Evolutionary conservation across 352 stramenopile species (phyloP), one percentile per base, ranked within the genome.

Genomic region (Pythium apleroticum): DNA sequence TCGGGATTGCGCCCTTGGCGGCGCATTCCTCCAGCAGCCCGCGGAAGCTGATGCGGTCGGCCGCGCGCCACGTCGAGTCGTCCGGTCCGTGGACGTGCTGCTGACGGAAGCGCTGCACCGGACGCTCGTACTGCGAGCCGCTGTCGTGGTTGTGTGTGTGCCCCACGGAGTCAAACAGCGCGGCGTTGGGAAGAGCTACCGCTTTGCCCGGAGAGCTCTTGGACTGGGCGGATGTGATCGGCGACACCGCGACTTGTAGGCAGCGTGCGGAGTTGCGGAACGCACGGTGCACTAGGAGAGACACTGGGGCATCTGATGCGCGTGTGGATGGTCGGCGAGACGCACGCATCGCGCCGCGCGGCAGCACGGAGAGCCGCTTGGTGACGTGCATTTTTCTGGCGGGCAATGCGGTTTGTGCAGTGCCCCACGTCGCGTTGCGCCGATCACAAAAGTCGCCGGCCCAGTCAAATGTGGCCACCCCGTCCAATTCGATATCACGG

Each of bases 41-140:
- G 46, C 72, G 75, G 67, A 92, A 90, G 28, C 78, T 86, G 65
- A 63, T 60, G 54, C 81, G 76, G 54, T 92, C 80, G 75, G 89
- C 61, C 28, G 52, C 30, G 35, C n/a, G 25, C 66, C 59, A 68
- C 57, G 20, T 19, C 43, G 43, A 50, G 43, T 28, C 43, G n/a
- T 50, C 43, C 43, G 11, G 35, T 28, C 7, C 43, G 20, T 25
- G n/a, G 19, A 15, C n/a, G 43, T 28, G 6, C 43, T 28, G 43
- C 43, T 50, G 43, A 20, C 11, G 43, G 43, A 50, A 50, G n/a
- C 43, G 43, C 43, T 50, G 43, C n/a, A 24, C 43, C 2, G 43
- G 43, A 10, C 43, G 43, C 43, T 50, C 43, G 43, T 24, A 14
- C 20, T 12, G 19, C 20, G n/a, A 20, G n/a, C 28, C 28, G 43